phyloP scores from a whole-genome alignment of 129 eudicot genomes.

The Artemisia tridentata region DNA sequence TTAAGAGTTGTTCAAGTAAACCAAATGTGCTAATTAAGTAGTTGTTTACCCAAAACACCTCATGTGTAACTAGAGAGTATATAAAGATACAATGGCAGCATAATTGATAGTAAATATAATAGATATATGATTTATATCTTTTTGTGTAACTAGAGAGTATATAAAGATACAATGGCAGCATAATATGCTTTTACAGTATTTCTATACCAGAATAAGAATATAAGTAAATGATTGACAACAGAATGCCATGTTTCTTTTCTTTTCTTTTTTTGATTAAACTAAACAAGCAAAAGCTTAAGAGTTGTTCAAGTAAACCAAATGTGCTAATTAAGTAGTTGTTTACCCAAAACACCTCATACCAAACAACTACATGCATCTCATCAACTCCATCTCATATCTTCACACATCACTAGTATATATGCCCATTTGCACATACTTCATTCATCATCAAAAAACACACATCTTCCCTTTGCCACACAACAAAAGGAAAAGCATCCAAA shows the following conservation, averaged over 20 bases:
- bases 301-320: conserved; percentile 32
- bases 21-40: conserved; percentile 27
- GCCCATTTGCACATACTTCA: not conserved
- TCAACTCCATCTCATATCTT: conserved; percentile 25
- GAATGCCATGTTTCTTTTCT: not conserved
- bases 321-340: conserved; percentile 27
- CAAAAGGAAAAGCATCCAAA: not conserved
- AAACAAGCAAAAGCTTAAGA: conserved; percentile 10
- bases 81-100: too few species aligned
- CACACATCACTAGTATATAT: conserved; percentile 16
- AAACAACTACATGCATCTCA: conserved; percentile 38
- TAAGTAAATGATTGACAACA: not conserved
- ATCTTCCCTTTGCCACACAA: conserved; percentile 15
- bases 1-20: conserved; percentile 24
- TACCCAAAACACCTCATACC: conserved; percentile 35
- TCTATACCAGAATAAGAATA: too few species aligned
- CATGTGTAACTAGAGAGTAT: too few species aligned
- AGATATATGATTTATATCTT: too few species aligned
- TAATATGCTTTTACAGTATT: too few species aligned
- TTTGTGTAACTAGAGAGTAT: too few species aligned
- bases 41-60: conserved; percentile 41
- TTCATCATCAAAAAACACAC: conserved; percentile 24
- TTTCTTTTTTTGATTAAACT: not conserved
- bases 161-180: too few species aligned
- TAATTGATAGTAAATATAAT: too few species aligned